A percentile compares a stretch with the other conserved stretches of the same genome.
Evolutionary conservation across 768 basidiomycete species (phyloP).

Genomic region (Tulasnella sp.): DNA sequence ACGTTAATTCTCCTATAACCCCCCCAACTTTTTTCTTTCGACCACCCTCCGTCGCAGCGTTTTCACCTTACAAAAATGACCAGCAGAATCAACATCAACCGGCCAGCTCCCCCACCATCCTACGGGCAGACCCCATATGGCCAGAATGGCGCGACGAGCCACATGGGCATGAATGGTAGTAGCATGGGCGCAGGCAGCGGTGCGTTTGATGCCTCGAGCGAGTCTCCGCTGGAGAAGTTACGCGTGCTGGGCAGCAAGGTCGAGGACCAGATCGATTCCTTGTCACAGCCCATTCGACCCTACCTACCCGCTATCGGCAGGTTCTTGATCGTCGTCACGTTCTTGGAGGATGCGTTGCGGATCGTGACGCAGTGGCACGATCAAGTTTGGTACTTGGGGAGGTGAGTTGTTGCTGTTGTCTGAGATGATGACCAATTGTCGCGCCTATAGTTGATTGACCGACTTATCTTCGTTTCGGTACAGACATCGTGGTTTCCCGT

Average conservation of each 20-base stretch:
- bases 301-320: conserved; percentile 90
- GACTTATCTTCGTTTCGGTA: not conserved
- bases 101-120: conserved; percentile 17
- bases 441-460: conserved; percentile 10
- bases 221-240: conserved; percentile 66
- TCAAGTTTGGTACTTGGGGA: conserved; percentile 96
- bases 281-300: conserved; percentile 86
- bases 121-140: conserved; percentile 8
- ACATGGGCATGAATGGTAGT: not conserved
- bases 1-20: not conserved
- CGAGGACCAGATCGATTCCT: conserved; percentile 88
- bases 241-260: conserved; percentile 57
- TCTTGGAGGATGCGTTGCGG: conserved; percentile 90
- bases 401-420: conserved; percentile 40
- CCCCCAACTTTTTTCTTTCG: not conserved
- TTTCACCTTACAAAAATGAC: conserved; percentile 8
- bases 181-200: conserved; percentile 3
- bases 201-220: conserved; percentile 16
- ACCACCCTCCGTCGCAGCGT: not conserved
- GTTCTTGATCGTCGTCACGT: conserved; percentile 96
- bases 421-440: not conserved
- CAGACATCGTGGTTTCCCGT: conserved; percentile 91
- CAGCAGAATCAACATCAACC: conserved; percentile 21
- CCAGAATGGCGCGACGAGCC: conserved; percentile 16
- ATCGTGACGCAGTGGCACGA: conserved; percentile 93